phyloP scores from a whole-genome alignment of 768 basidiomycete genomes.

The Russula compacta region DNA sequence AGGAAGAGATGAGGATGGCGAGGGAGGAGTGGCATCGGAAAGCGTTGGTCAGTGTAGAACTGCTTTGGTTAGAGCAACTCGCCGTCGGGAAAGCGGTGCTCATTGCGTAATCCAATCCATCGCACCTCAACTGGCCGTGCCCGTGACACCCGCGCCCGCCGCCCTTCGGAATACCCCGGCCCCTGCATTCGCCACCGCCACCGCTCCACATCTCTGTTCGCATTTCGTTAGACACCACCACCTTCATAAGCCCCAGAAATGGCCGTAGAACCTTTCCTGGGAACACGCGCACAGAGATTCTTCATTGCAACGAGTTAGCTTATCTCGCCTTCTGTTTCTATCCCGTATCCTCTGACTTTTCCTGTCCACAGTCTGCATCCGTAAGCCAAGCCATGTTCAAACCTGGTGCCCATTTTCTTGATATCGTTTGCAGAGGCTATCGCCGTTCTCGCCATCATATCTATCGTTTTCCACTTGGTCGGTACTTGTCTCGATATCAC shows the following conservation, averaged over 20 bases:
- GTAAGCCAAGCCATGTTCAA: not conserved
- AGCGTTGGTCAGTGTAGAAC: conserved; percentile 30
- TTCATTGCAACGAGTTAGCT: conserved; percentile 60
- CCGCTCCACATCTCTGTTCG: not conserved
- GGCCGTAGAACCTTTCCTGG: conserved; percentile 64
- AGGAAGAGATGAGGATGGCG: conserved; percentile 27
- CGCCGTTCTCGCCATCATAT: conserved; percentile 68
- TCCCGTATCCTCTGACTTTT: not conserved
- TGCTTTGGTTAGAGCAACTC: conserved; percentile 55
- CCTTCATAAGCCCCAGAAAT: conserved; percentile 31
- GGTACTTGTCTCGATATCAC: conserved; percentile 21
- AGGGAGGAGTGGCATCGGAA: conserved; percentile 7
- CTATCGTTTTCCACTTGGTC: conserved; percentile 57
- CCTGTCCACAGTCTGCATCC: not conserved
- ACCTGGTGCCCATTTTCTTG: not conserved
- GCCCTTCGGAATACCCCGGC: too few relatives aligned
- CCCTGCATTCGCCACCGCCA: not conserved
- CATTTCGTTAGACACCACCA: not conserved
- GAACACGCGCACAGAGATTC: conserved; percentile 60
- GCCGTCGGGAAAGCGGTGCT: conserved; percentile 41
- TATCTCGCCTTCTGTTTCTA: not conserved
- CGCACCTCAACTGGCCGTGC: not conserved
- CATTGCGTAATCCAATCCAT: not conserved
- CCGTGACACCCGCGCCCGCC: too few relatives aligned
- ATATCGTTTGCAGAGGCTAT: conserved; percentile 49